Conservation (phyloP, 2,329 filamentous ascomycete species). For the Rhynchosporium graminicola region DNA sequence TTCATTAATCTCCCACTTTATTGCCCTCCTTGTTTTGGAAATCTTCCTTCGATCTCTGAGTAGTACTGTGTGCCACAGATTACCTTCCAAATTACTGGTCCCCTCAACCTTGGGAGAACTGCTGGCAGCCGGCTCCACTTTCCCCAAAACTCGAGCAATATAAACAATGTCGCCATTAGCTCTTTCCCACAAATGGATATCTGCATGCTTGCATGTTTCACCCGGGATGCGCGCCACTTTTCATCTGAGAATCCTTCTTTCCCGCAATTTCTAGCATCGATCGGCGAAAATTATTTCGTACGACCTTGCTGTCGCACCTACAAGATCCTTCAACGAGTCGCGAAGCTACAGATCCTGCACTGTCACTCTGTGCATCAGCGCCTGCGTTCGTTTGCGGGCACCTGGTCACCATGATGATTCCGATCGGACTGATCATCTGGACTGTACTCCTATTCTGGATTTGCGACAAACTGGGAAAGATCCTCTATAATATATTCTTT, state of each 20-base stretch:
- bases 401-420: not conserved
- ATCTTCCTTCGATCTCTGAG: not conserved
- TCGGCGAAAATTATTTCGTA: not conserved
- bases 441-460: not conserved
- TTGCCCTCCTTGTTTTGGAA: not conserved
- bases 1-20: too few relatives aligned
- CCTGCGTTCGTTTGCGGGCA: not conserved
- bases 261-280: not conserved
- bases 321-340: not conserved
- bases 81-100: not conserved
- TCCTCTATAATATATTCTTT: constrained; percentile 28
- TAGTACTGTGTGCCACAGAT: not conserved
- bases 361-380: constrained; percentile 4
- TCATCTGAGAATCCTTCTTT: not conserved
- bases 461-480: not conserved
- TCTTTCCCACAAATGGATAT: not conserved
- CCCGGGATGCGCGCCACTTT: not conserved
- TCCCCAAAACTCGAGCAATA: not conserved
- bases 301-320: constrained; percentile 1
- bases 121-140: not conserved
- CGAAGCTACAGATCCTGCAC: constrained; percentile 8
- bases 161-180: not conserved
- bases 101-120: not conserved
- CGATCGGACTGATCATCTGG: not conserved
- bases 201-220: not conserved